phyloP scores from a whole-genome alignment of 140 eudicot species.

The Erigeron philadelphicus region DNA sequence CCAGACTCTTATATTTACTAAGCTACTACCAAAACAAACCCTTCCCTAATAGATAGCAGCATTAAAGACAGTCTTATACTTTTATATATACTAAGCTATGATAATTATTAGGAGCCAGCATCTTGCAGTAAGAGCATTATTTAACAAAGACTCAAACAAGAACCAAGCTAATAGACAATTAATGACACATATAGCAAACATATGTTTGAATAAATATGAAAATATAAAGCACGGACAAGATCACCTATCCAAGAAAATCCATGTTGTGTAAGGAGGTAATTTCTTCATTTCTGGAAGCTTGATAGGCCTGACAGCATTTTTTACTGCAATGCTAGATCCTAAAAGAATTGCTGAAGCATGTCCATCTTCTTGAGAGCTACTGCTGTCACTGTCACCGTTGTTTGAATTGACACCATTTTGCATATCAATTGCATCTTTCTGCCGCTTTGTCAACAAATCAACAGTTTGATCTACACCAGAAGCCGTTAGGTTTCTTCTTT shows the following conservation, averaged over 20 bases:
- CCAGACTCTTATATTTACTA: too few species aligned
- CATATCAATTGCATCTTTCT: constrained; percentile 79
- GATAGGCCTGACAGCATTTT: constrained; percentile 83
- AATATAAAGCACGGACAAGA: constrained; percentile 5
- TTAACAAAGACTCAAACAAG: background rate
- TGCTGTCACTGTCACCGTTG: constrained; percentile 45
- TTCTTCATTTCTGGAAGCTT: constrained; percentile 72
- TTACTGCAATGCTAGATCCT: constrained; percentile 83
- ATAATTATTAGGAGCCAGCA: background rate
- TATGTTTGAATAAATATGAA: background rate
- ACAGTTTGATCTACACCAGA: constrained; percentile 32
- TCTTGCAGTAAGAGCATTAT: constrained; percentile 1
- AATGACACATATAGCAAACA: constrained; percentile 13
- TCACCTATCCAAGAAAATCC: constrained; percentile 92
- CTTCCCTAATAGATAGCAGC: background rate
- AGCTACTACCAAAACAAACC: background rate
- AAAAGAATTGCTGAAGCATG: constrained; percentile 80
- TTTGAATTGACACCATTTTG: constrained; percentile 64
- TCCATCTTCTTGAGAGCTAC: constrained; percentile 74
- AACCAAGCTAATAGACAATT: constrained; percentile 7
- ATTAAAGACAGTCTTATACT: background rate
- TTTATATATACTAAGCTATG: background rate
- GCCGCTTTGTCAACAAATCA: constrained; percentile 65
- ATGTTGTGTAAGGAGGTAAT: constrained; percentile 82
- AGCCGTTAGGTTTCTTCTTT: constrained; percentile 45